These are phyloP conservation scores for Candida jianshihensis DNA, from an alignment of 805 yeast genomes.

Conservation along the genomic window DNA sequence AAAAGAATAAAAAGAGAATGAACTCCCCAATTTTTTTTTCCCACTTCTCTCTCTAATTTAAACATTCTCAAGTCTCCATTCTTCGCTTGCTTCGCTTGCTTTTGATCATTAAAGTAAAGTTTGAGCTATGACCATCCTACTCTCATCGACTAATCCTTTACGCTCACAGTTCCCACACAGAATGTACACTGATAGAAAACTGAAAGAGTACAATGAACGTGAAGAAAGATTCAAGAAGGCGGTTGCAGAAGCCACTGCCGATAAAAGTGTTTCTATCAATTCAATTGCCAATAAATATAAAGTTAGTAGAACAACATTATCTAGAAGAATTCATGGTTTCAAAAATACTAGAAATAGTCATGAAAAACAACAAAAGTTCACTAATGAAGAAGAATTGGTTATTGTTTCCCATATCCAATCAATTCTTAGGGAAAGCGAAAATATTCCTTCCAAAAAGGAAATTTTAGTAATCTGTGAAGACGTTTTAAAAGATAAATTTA, in stretches of 20 bases:
- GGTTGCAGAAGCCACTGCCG: slow-evolving; percentile 20
- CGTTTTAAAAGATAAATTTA: slow-evolving; percentile 17
- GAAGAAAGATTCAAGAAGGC: slow-evolving; percentile 23
- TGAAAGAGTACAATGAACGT: slow-evolving; percentile 24
- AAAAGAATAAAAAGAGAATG: no score
- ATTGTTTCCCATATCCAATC: slow-evolving; percentile 16
- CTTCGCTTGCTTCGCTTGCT: no score
- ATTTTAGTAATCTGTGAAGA: slow-evolving; percentile 19
- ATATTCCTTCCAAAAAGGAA: slow-evolving; percentile 21
- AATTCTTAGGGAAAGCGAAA: slow-evolving; percentile 15
- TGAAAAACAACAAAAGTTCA: slow-evolving; percentile 24
- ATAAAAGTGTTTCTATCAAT: slow-evolving; percentile 22
- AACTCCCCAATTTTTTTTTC: no score
- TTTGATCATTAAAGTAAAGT: slow-evolving; percentile 14
- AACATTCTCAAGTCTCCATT: no score
- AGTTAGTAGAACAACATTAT: slow-evolving; percentile 21
- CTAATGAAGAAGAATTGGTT: slow-evolving; percentile 20
- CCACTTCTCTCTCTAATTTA: no score
- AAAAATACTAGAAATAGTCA: slow-evolving; percentile 23
- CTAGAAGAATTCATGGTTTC: slow-evolving; percentile 24
- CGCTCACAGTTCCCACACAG: slow-evolving; percentile 2
- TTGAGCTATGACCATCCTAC: not conserved
- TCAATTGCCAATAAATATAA: slow-evolving; percentile 24
- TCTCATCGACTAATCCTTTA: not conserved
- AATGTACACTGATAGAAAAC: slow-evolving; percentile 21